These are phyloP conservation scores for Eucalyptus regnans DNA, from an alignment of 345 rosid genomes.

Conservation along the genomic window DNA sequence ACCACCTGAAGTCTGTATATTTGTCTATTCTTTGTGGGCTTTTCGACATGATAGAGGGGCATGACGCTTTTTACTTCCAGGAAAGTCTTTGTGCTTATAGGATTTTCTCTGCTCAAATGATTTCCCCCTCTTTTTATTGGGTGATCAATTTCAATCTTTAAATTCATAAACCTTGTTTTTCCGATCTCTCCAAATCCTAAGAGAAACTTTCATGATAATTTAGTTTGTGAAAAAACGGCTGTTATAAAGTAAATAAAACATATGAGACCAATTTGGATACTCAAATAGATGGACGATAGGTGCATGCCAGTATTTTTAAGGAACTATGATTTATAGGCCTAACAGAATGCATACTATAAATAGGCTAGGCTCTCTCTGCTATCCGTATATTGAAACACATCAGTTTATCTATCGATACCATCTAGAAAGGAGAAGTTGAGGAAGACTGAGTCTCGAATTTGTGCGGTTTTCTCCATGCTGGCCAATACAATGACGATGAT, in stretches of 20 bases:
- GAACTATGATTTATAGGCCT: not conserved
- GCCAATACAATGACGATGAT: not conserved
- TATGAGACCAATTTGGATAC: not conserved
- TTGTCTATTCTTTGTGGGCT: not conserved
- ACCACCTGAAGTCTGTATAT: not conserved
- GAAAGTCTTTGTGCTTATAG: not conserved
- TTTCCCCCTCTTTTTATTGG: not conserved
- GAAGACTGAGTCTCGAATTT: not conserved
- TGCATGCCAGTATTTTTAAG: not conserved
- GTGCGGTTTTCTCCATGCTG: not conserved
- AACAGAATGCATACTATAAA: not conserved
- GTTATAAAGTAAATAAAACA: not conserved
- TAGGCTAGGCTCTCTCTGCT: not conserved
- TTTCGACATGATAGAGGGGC: not conserved
- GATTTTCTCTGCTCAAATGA: not conserved
- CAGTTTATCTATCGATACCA: not conserved
- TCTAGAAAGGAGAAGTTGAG: not conserved
- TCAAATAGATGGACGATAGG: not conserved
- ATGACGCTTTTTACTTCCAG: not conserved
- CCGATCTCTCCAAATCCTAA: not conserved
- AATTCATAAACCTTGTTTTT: not conserved
- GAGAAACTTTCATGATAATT: not conserved
- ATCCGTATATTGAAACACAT: not conserved
- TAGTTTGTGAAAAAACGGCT: not conserved
- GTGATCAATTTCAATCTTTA: not conserved